Conservation (phyloP, 2,329 filamentous ascomycete genomes). For the Phyllosticta capitalensis region DNA sequence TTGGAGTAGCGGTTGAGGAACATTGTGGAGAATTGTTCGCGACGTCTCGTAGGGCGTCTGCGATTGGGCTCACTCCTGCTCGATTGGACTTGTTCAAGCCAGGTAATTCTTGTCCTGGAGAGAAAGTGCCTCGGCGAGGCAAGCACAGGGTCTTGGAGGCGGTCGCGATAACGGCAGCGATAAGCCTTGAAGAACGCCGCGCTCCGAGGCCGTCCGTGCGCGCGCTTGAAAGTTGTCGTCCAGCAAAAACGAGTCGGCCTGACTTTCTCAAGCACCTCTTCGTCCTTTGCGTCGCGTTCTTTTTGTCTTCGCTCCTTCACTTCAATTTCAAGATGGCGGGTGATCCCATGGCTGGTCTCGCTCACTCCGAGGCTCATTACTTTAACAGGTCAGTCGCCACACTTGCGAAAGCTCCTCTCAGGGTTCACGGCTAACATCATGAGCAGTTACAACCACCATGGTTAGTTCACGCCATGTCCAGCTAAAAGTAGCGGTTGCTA, state of each 20-base stretch:
- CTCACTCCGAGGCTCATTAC: conserved; percentile 96
- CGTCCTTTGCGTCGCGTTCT: not conserved
- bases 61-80: not conserved
- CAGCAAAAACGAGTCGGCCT: conserved; percentile 9
- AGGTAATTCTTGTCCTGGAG: too few relatives aligned
- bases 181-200: conserved; percentile 5
- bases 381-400: conserved; percentile 70
- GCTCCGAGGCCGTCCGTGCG: not conserved
- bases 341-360: conserved; percentile 54
- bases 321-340: conserved; percentile 3
- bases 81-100: not conserved
- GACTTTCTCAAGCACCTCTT: not conserved
- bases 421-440: conserved; percentile 28
- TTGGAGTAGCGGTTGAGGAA: not conserved
- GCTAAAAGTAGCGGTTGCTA: not conserved
- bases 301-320: not conserved
- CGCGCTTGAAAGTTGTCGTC: conserved; percentile 4
- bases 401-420: conserved; percentile 12
- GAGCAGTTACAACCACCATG: conserved; percentile 91
- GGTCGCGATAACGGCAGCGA: not conserved
- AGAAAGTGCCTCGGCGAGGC: too few relatives aligned
- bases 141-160: not conserved
- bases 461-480: conserved; percentile 42
- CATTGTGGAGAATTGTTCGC: not conserved
- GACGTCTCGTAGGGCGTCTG: not conserved